These are phyloP conservation scores for Oryza coarctata DNA, from an alignment of 176 grass and related monocot species.

Conservation along the genomic window DNA sequence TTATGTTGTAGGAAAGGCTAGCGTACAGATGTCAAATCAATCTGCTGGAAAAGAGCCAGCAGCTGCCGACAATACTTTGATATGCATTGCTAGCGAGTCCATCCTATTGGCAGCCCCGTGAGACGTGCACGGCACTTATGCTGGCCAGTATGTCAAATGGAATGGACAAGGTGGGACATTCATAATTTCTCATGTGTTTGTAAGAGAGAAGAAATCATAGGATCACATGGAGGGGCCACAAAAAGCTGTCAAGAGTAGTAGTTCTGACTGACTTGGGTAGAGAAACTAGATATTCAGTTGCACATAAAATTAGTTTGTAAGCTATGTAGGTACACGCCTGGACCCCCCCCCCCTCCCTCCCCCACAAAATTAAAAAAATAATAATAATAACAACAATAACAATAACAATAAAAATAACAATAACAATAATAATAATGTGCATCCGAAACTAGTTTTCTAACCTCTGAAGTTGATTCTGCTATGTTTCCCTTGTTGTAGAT, in stretches of 20 bases:
- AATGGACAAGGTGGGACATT: conserved; percentile 11
- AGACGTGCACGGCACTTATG: conserved; percentile 12
- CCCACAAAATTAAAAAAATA: too few species aligned
- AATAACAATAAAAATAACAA: too few species aligned
- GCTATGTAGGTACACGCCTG: too few species aligned
- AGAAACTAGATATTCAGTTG: not conserved
- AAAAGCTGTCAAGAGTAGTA: not conserved
- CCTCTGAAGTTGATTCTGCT: conserved; percentile 6
- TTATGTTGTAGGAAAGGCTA: conserved; percentile 10
- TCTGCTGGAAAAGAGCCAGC: conserved; percentile 4
- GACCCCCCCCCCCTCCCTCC: too few species aligned
- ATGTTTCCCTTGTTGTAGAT: not conserved
- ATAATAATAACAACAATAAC: too few species aligned
- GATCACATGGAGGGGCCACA: conserved; percentile 2
- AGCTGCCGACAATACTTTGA: not conserved
- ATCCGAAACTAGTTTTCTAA: conserved; percentile 4
- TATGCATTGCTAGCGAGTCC: not conserved
- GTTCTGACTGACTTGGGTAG: not conserved
- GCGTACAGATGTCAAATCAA: not conserved
- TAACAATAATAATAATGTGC: not conserved
- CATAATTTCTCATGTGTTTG: conserved; percentile 2
- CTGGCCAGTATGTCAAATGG: conserved; percentile 20
- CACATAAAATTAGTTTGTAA: conserved; percentile 13
- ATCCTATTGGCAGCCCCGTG: not conserved
- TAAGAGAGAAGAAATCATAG: conserved; percentile 33